Evolutionary conservation across 495 filamentous ascomycete species (phyloP), one percentile per base, ranked within the genome.

Genomic region (Arthonia radiata): DNA sequence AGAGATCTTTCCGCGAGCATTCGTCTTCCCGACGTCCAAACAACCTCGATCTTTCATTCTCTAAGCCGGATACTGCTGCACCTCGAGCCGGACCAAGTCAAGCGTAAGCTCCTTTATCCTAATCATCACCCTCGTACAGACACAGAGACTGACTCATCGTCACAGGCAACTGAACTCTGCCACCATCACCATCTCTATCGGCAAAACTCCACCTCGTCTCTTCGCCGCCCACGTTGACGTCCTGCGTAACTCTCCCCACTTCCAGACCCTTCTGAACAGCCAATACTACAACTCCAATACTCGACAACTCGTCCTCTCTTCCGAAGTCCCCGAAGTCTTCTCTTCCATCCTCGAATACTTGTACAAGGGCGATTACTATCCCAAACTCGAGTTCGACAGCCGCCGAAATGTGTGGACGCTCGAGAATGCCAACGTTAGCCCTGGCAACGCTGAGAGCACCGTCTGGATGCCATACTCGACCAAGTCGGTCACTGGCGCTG

Each of bases 151-250:
- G n/a, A n/a, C n/a, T n/a, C n/a, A n/a, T n/a, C n/a, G n/a, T n/a
- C n/a, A n/a, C 56, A 76, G 63, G 34, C 57, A 54, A 39, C 42
- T 64, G 39, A 64, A 60, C 40, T 72, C 74, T 9, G 56, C 74
- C 27, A 71, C 90, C 33, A 60, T 91, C 34, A 83, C 76, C 27
- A 56, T 91, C 36, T 56, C 64, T 35, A 65, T 90, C 37, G 82
- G 82, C 4, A n/a, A n/a, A n/a, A 61, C 59, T 6, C 66, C 77
- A 31, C 62, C 71, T 37, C 64, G 77, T 11, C 71, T 89, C 43
- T 93, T 93, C 52, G 78, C 78, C 19, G 78, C 79, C 14, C 82
- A 91, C 47, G 75, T 80, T 52, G 70, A 81, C 41, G 65, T 91
- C 74, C 73, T 5, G 60, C 65, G 8, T 60, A 70, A 1, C 73